Evolutionary conservation across 1,139 yeast genomes (phyloP), one percentile per base, ranked within the genome.

Genomic region (Pichia norvegensis): DNA sequence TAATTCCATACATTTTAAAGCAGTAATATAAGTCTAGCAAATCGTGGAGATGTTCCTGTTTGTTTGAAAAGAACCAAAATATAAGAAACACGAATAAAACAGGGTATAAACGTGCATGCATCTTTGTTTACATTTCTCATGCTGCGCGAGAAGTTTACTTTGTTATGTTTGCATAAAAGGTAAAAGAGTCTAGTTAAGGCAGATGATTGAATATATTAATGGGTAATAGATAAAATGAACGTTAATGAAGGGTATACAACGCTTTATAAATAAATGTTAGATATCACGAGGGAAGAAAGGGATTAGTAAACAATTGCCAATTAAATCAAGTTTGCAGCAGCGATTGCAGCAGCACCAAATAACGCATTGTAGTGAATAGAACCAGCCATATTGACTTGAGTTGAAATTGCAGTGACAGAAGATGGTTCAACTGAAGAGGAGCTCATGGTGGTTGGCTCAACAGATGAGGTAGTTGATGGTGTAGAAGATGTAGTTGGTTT

Each of bases 371-470:
- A 41, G 37, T 46, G 43, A 4, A 46, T 2, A 2, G 46, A 41
- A 16, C 47, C 51, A 4, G 51, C 51, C 13, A 25, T 19, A 36
- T 46, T 46, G 13, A 23, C 36, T 6, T 35, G 37, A 11, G 37
- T 20, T 19, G 45, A 33, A 11, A 31, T 13, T 16, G 22, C 22
- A 8, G 43, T 35, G 7, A 43, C 38, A 17, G 31, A 13, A 21
- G 16, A 4, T 33, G 48, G 36, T 31, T 29, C 21, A 17, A 7
- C 22, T 16, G 48, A 17, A 21, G 45, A 14, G 9, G 38, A n/a
- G n/a, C n/a, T n/a, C n/a, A n/a, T n/a, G n/a, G 59, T 42, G 35
- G 57, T 37, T 35, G 59, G 49, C 9, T 51, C 46, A 21, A 49
- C 36, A 21, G 53, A 37, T 9, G 55, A 17, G 22, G 43, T 40